Percentiles rank a stretch among this genome's conserved stretches.
Evolutionary conservation across 106 monocot species (phyloP).

Genomic region (Narthecium ossifragum): DNA sequence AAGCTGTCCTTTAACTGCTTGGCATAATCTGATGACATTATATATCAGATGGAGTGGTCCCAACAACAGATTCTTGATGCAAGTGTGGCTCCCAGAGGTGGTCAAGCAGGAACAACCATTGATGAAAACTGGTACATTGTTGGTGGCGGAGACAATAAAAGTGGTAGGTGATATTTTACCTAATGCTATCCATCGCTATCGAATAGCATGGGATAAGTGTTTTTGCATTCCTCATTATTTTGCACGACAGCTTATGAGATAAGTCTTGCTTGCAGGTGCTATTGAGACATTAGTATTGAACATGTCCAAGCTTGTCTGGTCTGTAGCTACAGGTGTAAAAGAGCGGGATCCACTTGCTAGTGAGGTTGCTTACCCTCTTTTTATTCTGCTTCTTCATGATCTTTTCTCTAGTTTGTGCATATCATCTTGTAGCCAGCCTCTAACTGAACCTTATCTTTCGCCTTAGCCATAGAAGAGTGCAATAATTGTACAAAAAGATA

Average conservation of each 20-base stretch:
- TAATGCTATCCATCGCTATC: too few species aligned
- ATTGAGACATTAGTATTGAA: constrained; percentile 72
- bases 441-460: too few species aligned
- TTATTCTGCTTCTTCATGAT: too few species aligned
- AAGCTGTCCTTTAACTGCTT: too few species aligned
- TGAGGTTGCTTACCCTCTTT: constrained; percentile 57
- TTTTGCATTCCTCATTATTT: too few species aligned
- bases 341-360: constrained; percentile 81
- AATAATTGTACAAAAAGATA: too few species aligned
- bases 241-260: background rate
- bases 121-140: constrained; percentile 79
- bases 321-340: constrained; percentile 38
- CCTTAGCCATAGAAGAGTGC: too few species aligned
- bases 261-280: constrained; percentile 33
- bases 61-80: constrained; percentile 60
- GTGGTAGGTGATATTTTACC: constrained; percentile 43
- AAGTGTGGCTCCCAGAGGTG: constrained; percentile 61
- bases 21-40: too few species aligned
- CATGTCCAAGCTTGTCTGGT: constrained; percentile 83
- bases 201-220: too few species aligned
- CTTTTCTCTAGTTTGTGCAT: too few species aligned
- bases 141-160: constrained; percentile 89
- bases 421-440: too few species aligned
- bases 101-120: constrained; percentile 65
- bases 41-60: constrained; percentile 87